A percentile compares a stretch with the other conserved stretches of the same genome.
phyloP scores from a whole-genome alignment of 228 moss, liverwort and hornwort species.

The Sphagnum magellanicum region DNA sequence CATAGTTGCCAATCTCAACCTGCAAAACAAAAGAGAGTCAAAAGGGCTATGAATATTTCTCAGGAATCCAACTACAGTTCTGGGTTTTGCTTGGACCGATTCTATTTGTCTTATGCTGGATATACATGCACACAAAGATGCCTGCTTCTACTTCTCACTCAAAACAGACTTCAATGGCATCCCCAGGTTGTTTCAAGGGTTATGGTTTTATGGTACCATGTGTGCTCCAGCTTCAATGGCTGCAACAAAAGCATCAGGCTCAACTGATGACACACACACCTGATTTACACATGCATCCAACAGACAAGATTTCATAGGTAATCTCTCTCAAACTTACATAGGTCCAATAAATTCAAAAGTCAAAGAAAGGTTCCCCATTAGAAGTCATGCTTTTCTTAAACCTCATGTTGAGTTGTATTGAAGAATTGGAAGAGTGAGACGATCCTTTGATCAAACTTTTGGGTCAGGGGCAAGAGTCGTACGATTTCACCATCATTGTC shows the following conservation, averaged over 20 bases:
- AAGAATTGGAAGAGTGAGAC: too few relatives aligned
- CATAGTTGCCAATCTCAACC: conserved; percentile 82
- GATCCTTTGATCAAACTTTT: too few relatives aligned
- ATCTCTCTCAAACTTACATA: too few relatives aligned
- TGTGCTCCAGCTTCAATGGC: conserved; percentile 90
- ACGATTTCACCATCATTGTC: too few relatives aligned
- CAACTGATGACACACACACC: conserved; percentile 90
- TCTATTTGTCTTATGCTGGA: background rate
- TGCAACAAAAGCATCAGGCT: conserved; percentile 74
- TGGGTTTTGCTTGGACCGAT: too few relatives aligned
- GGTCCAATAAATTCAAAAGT: too few relatives aligned
- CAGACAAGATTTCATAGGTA: conserved; percentile 1
- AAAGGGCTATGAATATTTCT: background rate
- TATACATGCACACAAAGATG: background rate
- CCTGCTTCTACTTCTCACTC: background rate
- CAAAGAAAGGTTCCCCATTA: too few relatives aligned
- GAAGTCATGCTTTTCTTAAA: too few relatives aligned
- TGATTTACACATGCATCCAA: conserved; percentile 11
- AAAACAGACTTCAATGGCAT: background rate
- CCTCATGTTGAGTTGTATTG: too few relatives aligned
- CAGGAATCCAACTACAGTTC: too few relatives aligned
- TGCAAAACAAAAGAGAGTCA: conserved; percentile 7
- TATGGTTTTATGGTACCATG: conserved; percentile 40
- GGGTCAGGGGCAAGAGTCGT: too few relatives aligned
- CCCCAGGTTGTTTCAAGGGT: too few relatives aligned